These are phyloP conservation scores for Cyathus striatus DNA, from an alignment of 768 basidiomycete genomes.

Conservation along the genomic window DNA sequence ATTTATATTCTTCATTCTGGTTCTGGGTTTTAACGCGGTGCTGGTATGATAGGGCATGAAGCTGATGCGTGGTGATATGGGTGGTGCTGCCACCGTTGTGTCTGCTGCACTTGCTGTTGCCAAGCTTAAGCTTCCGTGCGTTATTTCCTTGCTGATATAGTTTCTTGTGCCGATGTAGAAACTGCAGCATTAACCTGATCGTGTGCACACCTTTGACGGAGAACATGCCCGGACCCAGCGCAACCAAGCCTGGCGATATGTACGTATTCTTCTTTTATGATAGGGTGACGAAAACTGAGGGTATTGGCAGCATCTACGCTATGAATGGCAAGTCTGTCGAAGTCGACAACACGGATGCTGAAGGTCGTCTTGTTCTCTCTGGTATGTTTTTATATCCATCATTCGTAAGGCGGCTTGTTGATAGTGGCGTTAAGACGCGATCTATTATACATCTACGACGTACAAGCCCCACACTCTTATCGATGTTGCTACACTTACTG, in stretches of 20 bases:
- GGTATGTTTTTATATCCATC: constrained; percentile 29
- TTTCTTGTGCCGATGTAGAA: constrained; percentile 1
- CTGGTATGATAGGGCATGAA: constrained; percentile 59
- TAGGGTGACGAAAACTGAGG: background rate
- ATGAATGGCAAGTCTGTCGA: constrained; percentile 89
- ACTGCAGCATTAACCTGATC: constrained; percentile 65
- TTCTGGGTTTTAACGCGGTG: background rate
- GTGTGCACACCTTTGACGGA: constrained; percentile 73
- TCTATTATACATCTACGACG: constrained; percentile 74
- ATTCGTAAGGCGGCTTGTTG: background rate
- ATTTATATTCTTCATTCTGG: background rate
- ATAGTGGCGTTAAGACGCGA: constrained; percentile 48
- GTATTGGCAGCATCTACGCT: constrained; percentile 55
- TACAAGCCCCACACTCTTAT: constrained; percentile 81
- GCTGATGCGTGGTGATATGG: constrained; percentile 86
- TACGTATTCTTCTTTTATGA: constrained; percentile 23
- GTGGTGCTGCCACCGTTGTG: constrained; percentile 78
- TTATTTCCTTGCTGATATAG: constrained; percentile 4
- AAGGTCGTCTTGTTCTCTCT: constrained; percentile 72
- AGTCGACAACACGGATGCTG: constrained; percentile 85
- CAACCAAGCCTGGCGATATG: constrained; percentile 86
- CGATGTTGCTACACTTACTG: constrained; percentile 85
- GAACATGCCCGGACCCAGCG: constrained; percentile 75
- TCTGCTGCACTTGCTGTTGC: constrained; percentile 74
- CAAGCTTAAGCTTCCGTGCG: constrained; percentile 74